Conservation (phyloP, 1,284 basidiomycete species). For the Stereum hirsutum region DNA sequence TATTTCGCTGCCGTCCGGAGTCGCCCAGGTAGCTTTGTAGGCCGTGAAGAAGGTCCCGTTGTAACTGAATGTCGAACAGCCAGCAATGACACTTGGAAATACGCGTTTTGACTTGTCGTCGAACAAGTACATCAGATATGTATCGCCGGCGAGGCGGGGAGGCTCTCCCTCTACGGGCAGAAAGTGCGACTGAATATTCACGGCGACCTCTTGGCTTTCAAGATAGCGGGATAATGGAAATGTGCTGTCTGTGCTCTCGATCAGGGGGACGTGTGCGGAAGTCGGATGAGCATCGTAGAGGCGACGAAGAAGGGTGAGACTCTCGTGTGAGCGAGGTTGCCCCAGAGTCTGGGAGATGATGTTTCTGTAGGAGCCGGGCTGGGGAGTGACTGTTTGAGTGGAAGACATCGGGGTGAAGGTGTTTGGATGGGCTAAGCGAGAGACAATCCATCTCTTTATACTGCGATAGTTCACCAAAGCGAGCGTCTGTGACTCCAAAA, state of each 20-base stretch:
- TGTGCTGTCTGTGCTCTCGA: slow-evolving; percentile 2
- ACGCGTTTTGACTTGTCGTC: not conserved
- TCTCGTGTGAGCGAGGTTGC: no score
- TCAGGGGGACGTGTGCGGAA: slow-evolving; percentile 10
- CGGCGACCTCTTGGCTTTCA: slow-evolving; percentile 5
- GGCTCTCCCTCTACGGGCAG: no score
- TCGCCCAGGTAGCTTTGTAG: slow-evolving; percentile 14
- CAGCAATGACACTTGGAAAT: slow-evolving; percentile 7
- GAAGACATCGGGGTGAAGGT: no score
- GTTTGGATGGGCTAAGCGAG: no score
- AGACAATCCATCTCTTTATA: no score
- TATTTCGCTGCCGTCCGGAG: not conserved
- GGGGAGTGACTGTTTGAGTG: no score
- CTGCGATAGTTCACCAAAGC: no score
- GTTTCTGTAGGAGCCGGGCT: no score
- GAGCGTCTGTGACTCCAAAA: no score
- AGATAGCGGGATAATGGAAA: slow-evolving; percentile 14
- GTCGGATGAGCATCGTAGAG: slow-evolving; percentile 7
- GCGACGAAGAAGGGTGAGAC: slow-evolving; percentile 7
- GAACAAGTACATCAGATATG: slow-evolving; percentile 1
- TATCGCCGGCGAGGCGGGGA: not conserved
- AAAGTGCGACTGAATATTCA: slow-evolving; percentile 8
- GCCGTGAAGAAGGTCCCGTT: slow-evolving; percentile 11
- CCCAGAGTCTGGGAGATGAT: no score
- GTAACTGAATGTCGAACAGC: slow-evolving; percentile 12